phyloP scores from a whole-genome alignment of 192 early-diverging fungal genomes.

The Globomyces pollinis-pini region DNA sequence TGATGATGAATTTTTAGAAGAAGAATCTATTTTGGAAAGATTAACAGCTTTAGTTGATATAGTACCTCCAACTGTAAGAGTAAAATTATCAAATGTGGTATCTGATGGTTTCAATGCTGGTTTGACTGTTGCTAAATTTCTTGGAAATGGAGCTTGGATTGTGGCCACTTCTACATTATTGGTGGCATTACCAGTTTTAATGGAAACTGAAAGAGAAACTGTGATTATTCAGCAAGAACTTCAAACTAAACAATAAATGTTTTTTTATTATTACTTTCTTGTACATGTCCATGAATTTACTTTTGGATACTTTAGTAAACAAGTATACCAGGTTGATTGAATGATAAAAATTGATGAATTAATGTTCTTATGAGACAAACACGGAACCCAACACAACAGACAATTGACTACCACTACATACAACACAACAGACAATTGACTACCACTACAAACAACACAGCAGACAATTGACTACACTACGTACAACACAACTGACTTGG shows the following conservation, averaged over 20 bases:
- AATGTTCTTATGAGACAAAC: too few relatives aligned
- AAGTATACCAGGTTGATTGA: too few relatives aligned
- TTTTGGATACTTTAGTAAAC: too few relatives aligned
- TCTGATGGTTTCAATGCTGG: not conserved
- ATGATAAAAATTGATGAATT: too few relatives aligned
- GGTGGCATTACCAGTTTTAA: not conserved
- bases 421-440: too few relatives aligned
- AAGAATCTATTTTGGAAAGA: conserved; percentile 7
- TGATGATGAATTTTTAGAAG: conserved; percentile 10
- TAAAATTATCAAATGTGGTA: not conserved
- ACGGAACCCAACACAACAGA: too few relatives aligned
- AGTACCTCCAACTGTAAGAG: conserved; percentile 9
- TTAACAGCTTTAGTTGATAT: conserved; percentile 5
- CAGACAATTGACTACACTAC: too few relatives aligned
- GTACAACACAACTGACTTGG: too few relatives aligned
- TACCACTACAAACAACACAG: too few relatives aligned
- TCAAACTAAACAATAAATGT: not conserved
- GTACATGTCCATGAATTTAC: too few relatives aligned
- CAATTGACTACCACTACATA: too few relatives aligned
- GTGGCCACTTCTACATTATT: not conserved
- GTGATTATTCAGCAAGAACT: conserved; percentile 2
- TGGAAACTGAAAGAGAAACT: conserved; percentile 7
- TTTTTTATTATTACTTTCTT: too few relatives aligned
- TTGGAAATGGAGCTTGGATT: conserved; percentile 5
- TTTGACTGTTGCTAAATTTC: not conserved